Base-by-base conservation (phyloP, 257 asterid species). In the Solanum sparsipilum region DNA sequence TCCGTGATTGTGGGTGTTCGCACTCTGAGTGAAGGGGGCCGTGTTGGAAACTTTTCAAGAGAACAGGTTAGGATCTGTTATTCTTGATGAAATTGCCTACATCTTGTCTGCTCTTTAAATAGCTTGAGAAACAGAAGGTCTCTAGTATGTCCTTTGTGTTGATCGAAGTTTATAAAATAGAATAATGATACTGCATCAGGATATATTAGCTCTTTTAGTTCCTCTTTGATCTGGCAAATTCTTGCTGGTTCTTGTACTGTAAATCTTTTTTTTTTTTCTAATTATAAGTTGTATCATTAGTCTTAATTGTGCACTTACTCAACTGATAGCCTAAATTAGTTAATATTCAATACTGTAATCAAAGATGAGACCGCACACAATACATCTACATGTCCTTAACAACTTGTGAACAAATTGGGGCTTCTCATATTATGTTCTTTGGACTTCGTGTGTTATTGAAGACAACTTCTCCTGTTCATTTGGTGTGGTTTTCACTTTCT, bases 21-120 rank as follows among this genome's bases (percentile, higher is more conserved):
- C 87, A 96, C 99, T 75, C 94, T 97, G 87, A 96, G 99, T 89
- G 99, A 97, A 93, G 98, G 99, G 85, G 99, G 99, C 65, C 99
- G 99, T 68, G 98, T 97, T 79, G 99, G 99, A 46, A 93, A 88
- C 90, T 97, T 96, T 91, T 92, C 99, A 18, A 94, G 99, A 86
- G 99, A 97, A 90, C 99, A 97, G 99, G 99, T 96, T 89, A 91
- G 83, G 32, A 13, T 82, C 85, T 35, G 9, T 81, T 44, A 46
- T 81, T 46, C 65, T 41, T 79, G 84, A 44, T 79, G 67, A 79
- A 81, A 46, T 46, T 81, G 85, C 41, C 16, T 25, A 31, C 63
- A 16, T 46, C 41, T 81, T 46, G 85, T 79, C 38, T 79, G 67
- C 84, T 44, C 84, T 44, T 41, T 44, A 60, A 81, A 46, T 16